These are phyloP conservation scores for sorghum (Sorghum bicolor) DNA, from an alignment of 176 grass and related monocot genomes.

Conservation along the genomic window Sorghum_bicolor_NCBIv3 NC_012873.2:52415501-52416000, in stretches of 20 bases:
- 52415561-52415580: neutral
- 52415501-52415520: neutral
- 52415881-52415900: neutral
- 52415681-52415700: too few species aligned
- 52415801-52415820: neutral
- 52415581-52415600: too few species aligned
- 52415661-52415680: too few species aligned
- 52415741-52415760: too few species aligned
- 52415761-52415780: neutral
- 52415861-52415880: conserved; percentile 7
- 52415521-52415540: conserved; percentile 5
- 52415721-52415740: too few species aligned
- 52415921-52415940: too few species aligned
- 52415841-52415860: neutral
- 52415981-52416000: conserved; percentile 16
- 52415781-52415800: neutral
- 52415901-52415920: neutral
- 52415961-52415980: conserved; percentile 18
- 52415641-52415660: neutral
- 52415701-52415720: too few species aligned
- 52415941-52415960: neutral
- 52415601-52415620: neutral
- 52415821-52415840: too few species aligned
- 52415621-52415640: neutral
- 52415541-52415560: neutral